Evolutionary conservation across 1,284 basidiomycete species (phyloP).

Genomic region (Leccinum pachyderme): DNA sequence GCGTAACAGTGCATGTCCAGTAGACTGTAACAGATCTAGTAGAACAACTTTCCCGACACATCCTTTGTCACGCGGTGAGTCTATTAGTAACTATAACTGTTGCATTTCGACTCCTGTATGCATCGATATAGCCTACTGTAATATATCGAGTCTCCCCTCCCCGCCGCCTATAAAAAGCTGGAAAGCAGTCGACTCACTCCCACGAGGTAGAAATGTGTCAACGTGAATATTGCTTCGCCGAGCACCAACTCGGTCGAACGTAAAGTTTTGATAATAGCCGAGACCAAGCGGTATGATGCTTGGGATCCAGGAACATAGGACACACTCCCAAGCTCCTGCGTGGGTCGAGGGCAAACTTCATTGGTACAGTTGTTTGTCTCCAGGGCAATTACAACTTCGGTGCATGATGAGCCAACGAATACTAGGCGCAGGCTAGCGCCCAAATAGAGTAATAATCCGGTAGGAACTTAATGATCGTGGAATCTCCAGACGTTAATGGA

Average conservation of each 20-base stretch:
- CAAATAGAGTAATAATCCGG: background rate
- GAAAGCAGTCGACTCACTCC: conserved; percentile 6
- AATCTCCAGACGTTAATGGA: background rate
- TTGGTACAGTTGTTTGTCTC: conserved; percentile 15
- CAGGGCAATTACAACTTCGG: conserved; percentile 21
- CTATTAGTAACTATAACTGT: conserved; percentile 16
- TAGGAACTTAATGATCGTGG: conserved; percentile 6
- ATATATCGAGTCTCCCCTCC: conserved; percentile 1
- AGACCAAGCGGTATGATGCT: background rate
- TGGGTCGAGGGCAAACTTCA: conserved; percentile 12
- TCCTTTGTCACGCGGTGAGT: background rate
- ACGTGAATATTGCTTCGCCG: conserved; percentile 18
- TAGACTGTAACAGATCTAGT: background rate
- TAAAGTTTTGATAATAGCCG: conserved; percentile 26
- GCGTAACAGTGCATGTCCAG: background rate
- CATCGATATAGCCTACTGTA: conserved; percentile 6
- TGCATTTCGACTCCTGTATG: conserved; percentile 13
- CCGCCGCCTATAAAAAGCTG: background rate
- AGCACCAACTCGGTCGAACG: conserved; percentile 9
- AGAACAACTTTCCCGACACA: background rate
- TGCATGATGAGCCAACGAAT: conserved; percentile 15
- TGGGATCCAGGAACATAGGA: conserved; percentile 19
- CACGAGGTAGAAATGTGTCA: conserved; percentile 20
- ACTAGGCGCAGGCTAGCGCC: background rate
- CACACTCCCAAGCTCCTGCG: conserved; percentile 15